Conservation (phyloP, 1,139 yeast species). For the Saccharomyces pastorianus region DNA sequence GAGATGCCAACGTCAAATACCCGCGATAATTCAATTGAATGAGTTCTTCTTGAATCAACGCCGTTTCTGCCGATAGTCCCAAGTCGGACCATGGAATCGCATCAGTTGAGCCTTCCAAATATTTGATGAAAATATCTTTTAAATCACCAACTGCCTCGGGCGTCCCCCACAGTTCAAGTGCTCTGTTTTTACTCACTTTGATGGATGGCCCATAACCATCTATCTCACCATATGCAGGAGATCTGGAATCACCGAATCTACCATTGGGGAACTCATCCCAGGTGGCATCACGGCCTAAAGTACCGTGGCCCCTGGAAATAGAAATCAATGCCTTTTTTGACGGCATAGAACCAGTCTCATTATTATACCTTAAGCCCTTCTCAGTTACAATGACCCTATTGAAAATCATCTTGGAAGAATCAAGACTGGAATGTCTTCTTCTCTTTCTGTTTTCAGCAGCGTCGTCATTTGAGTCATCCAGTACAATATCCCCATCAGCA, state of each 20-base stretch:
- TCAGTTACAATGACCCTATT: slow-evolving; percentile 17
- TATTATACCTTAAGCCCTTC: slow-evolving; percentile 2
- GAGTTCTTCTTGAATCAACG: slow-evolving; percentile 83
- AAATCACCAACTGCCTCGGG: slow-evolving; percentile 63
- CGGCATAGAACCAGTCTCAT: slow-evolving; percentile 20
- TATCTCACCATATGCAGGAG: slow-evolving; percentile 96
- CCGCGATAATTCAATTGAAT: slow-evolving; percentile 68
- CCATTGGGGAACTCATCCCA: slow-evolving; percentile 99
- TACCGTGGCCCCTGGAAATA: slow-evolving; percentile 78
- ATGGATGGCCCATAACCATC: slow-evolving; percentile 94
- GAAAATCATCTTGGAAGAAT: slow-evolving; percentile 17
- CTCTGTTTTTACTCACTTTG: slow-evolving; percentile 68
- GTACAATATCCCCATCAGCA: slow-evolving; percentile 20
- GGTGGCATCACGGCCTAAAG: slow-evolving; percentile 82
- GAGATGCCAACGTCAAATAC: slow-evolving; percentile 86
- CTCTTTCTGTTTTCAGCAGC: slow-evolving; percentile 18
- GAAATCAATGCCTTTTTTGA: slow-evolving; percentile 56
- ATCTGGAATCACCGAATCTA: slow-evolving; percentile 92
- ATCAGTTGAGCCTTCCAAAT: slow-evolving; percentile 66
- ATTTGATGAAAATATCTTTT: slow-evolving; percentile 59
- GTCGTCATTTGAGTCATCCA: slow-evolving; percentile 16
- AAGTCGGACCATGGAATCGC: slow-evolving; percentile 89
- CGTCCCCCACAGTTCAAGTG: slow-evolving; percentile 72
- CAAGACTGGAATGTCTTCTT: slow-evolving; percentile 28
- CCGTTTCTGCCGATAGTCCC: slow-evolving; percentile 81